Conservation (phyloP, 2,329 filamentous ascomycete species). For the Talaromyces sp. region DNA sequence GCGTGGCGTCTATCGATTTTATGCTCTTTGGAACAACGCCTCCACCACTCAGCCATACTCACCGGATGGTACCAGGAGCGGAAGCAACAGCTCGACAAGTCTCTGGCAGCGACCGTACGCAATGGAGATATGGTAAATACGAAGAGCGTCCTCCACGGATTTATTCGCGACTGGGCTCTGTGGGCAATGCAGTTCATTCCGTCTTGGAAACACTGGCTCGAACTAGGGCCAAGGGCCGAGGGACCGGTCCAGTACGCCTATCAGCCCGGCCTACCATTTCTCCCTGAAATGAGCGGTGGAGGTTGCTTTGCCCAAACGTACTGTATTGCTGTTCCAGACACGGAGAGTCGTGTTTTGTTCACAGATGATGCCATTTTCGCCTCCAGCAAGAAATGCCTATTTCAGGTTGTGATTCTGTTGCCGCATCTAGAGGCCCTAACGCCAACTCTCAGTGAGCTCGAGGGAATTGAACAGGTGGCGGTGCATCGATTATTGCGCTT, state of each 20-base stretch:
- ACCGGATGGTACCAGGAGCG: background rate
- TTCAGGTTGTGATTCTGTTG: background rate
- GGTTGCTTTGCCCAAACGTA: background rate
- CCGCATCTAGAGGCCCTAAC: too few species aligned
- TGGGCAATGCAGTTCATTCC: background rate
- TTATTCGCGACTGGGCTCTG: background rate
- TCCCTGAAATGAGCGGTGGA: background rate
- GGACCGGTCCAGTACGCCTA: background rate
- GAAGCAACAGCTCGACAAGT: background rate
- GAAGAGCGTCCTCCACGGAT: background rate
- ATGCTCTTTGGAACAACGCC: background rate
- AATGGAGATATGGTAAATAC: background rate
- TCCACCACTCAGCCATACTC: background rate
- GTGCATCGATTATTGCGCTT: too few species aligned
- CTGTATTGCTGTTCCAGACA: background rate
- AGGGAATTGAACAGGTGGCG: too few species aligned
- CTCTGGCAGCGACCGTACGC: background rate
- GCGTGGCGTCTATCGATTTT: background rate
- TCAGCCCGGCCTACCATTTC: background rate
- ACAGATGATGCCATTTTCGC: background rate
- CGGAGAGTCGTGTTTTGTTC: background rate
- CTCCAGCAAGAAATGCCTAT: background rate
- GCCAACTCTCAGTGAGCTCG: too few species aligned
- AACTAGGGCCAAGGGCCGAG: background rate
- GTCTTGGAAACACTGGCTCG: background rate